Conservation (phyloP, 2,329 filamentous ascomycete species). For the Aspergillus carbonarius region DNA sequence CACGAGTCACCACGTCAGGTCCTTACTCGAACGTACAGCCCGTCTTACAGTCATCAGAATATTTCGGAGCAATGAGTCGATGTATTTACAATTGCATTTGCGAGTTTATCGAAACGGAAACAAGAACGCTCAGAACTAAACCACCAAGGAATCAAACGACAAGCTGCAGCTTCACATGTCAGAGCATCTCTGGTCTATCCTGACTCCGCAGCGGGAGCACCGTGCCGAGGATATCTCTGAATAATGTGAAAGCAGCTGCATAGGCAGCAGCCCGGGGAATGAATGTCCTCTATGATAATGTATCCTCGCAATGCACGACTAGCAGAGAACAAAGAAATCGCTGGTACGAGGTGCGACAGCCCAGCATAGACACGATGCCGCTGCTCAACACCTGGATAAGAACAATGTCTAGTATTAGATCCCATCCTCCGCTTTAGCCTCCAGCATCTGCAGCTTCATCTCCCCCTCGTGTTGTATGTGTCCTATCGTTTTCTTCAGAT, state of each 20-base stretch:
- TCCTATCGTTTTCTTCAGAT: constrained; percentile 57
- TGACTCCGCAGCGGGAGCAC: neutral
- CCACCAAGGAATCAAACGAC: neutral
- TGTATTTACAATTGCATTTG: neutral
- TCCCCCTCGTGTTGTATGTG: constrained; percentile 55
- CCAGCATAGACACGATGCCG: neutral
- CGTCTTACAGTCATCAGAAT: neutral
- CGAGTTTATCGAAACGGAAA: neutral
- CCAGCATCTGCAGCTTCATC: constrained; percentile 26
- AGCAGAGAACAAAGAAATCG: neutral
- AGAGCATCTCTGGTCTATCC: neutral
- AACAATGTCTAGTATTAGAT: constrained; percentile 21
- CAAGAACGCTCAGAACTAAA: neutral
- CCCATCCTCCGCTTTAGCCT: constrained; percentile 16
- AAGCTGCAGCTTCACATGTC: neutral
- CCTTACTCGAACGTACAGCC: neutral
- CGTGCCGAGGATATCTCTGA: neutral
- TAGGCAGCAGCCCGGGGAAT: neutral
- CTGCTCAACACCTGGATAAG: neutral
- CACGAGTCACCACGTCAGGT: neutral
- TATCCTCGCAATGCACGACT: neutral
- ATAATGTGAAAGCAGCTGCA: neutral
- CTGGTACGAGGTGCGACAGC: neutral
- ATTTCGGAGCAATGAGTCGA: neutral
- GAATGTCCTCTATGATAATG: neutral